phyloP scores from a whole-genome alignment of 2,329 filamentous ascomycete species.

The Claviceps pusilla region DNA sequence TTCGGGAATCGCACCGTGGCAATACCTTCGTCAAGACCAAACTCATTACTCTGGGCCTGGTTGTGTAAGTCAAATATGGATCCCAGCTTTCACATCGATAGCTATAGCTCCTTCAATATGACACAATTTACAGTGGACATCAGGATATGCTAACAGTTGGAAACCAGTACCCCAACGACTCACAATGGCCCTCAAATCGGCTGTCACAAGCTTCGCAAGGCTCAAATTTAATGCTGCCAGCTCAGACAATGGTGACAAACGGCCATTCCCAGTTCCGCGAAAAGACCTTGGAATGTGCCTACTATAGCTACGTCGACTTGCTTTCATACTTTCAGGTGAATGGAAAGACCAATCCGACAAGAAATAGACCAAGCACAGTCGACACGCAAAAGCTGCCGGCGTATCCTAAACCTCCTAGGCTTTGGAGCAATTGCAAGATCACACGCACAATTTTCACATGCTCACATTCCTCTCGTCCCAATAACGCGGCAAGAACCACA shows the following conservation, averaged over 20 bases:
- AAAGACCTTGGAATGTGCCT: slow-evolving; percentile 53
- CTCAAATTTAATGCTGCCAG: background rate
- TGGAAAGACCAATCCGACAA: slow-evolving; percentile 32
- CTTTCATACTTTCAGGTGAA: slow-evolving; percentile 47
- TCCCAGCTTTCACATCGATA: background rate
- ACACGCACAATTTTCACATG: background rate
- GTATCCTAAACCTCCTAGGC: slow-evolving; percentile 36
- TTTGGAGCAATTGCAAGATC: slow-evolving; percentile 9
- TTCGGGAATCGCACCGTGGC: slow-evolving; percentile 5
- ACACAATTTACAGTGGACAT: background rate
- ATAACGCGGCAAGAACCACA: background rate
- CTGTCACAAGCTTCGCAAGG: background rate
- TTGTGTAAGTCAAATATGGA: background rate
- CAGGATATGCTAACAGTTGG: background rate
- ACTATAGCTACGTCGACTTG: slow-evolving; percentile 57
- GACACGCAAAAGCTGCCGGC: slow-evolving; percentile 34
- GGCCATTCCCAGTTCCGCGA: slow-evolving; percentile 39
- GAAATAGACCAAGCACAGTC: slow-evolving; percentile 22
- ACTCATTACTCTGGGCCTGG: background rate
- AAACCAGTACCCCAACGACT: background rate
- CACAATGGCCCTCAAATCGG: background rate
- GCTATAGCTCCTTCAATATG: background rate
- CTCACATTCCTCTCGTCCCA: background rate
- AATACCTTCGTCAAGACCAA: slow-evolving; percentile 2
- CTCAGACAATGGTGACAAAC: background rate